phyloP scores from a whole-genome alignment of 2,329 filamentous ascomycete species.

The Neoascochyta sp. region DNA sequence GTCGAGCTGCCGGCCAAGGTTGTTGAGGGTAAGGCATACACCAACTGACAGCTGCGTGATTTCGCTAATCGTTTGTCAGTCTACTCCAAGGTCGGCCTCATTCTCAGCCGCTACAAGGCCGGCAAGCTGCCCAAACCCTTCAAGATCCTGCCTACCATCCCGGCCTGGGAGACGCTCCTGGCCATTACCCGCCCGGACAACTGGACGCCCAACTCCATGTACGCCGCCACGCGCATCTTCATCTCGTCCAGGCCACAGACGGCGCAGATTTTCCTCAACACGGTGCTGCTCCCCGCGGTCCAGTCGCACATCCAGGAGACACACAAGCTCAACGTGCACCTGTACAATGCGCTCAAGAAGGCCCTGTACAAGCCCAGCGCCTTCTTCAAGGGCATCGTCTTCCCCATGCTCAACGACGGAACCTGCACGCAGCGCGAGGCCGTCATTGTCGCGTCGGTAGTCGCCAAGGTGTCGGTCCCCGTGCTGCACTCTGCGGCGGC shows the following conservation, averaged over 20 bases:
- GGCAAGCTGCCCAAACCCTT: constrained; percentile 97
- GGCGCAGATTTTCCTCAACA: constrained; percentile 80
- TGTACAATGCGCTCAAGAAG: constrained; percentile 93
- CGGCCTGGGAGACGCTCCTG: constrained; percentile 86
- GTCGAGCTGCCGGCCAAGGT: constrained; percentile 87
- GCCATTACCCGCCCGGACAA: constrained; percentile 75
- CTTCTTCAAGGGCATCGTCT: constrained; percentile 95
- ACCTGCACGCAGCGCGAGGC: constrained; percentile 92
- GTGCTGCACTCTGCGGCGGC: constrained; percentile 91
- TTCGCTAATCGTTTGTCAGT: constrained; percentile 46
- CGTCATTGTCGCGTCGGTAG: constrained; percentile 81
- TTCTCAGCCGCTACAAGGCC: constrained; percentile 89
- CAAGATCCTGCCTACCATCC: constrained; percentile 90
- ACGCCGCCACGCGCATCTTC: constrained; percentile 89
- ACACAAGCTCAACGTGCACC: constrained; percentile 91
- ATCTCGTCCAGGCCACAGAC: constrained; percentile 76
- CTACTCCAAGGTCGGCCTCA: constrained; percentile 85
- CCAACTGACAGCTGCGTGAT: not conserved
- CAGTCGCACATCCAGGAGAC: constrained; percentile 90
- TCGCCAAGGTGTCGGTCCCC: constrained; percentile 80
- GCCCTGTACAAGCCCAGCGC: constrained; percentile 88
- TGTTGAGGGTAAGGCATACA: constrained; percentile 55
- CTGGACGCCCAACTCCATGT: constrained; percentile 77
- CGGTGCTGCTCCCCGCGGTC: constrained; percentile 83
- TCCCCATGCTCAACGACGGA: constrained; percentile 78